Conservation (phyloP, 2,329 filamentous ascomycete genomes). For the Eutypella sp. region DNA sequence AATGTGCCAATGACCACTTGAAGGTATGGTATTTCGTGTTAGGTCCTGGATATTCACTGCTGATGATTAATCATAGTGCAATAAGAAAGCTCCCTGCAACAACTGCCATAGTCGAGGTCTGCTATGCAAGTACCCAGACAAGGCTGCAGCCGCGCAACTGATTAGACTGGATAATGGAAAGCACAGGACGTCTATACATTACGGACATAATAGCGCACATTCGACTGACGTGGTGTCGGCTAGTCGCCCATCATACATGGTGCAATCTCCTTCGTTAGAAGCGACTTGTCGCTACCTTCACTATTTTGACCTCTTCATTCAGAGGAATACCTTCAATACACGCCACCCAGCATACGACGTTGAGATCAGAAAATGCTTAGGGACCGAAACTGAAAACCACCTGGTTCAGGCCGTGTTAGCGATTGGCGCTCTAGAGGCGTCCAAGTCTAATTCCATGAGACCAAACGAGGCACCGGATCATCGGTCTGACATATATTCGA, state of each 20-base stretch:
- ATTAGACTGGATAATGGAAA: slow-evolving; percentile 4
- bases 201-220: neutral
- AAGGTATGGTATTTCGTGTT: slow-evolving; percentile 1
- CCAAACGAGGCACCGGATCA: neutral
- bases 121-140: neutral
- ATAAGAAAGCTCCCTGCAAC: slow-evolving; percentile 1
- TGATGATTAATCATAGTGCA: neutral
- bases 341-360: neutral
- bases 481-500: neutral
- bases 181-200: slow-evolving; percentile 1
- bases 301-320: slow-evolving; percentile 5
- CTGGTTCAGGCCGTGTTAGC: slow-evolving; percentile 1
- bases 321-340: slow-evolving; percentile 1
- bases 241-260: neutral
- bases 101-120: slow-evolving; percentile 3
- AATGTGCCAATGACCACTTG: slow-evolving; percentile 4
- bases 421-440: slow-evolving; percentile 2
- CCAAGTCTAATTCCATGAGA: neutral
- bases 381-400: neutral
- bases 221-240: neutral
- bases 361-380: slow-evolving; percentile 1
- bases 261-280: neutral
- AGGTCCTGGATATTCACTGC: neutral
- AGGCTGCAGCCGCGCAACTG: neutral
- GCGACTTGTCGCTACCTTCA: slow-evolving; percentile 1